Evolutionary conservation across 169 alveolate genomes (phyloP).

Genomic region (Theileria equi): DNA sequence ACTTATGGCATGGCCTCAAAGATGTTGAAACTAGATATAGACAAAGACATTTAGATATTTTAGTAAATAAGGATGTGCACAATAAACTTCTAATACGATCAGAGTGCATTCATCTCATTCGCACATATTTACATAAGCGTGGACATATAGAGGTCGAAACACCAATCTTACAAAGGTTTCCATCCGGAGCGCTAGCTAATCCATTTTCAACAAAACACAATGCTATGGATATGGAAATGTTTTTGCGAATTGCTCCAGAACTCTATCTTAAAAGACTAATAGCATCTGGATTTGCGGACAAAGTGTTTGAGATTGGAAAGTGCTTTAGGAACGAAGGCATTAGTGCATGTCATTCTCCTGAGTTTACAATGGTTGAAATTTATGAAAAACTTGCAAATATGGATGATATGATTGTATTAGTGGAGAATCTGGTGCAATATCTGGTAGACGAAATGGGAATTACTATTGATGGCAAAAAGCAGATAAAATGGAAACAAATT

Average conservation of each 20-base stretch:
- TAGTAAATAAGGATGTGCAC: slow-evolving; percentile 86
- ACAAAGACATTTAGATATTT: slow-evolving; percentile 95
- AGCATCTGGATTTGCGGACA: slow-evolving; percentile 93
- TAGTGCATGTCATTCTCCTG: slow-evolving; percentile 98
- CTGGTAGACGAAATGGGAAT: slow-evolving; percentile 78
- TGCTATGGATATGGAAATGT: slow-evolving; percentile 92
- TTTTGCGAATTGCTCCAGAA: slow-evolving; percentile 99
- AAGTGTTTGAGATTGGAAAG: slow-evolving; percentile 98
- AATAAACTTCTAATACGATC: slow-evolving; percentile 77
- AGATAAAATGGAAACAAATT: slow-evolving; percentile 63
- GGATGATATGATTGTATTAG: slow-evolving; percentile 92
- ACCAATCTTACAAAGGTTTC: slow-evolving; percentile 95
- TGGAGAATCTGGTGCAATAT: slow-evolving; percentile 93
- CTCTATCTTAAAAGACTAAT: slow-evolving; percentile 94
- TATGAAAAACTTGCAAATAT: slow-evolving; percentile 96
- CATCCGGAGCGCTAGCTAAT: slow-evolving; percentile 90
- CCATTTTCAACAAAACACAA: slow-evolving; percentile 98
- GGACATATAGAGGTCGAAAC: slow-evolving; percentile 99
- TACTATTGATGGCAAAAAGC: slow-evolving; percentile 76
- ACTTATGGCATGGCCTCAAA: slow-evolving; percentile 89
- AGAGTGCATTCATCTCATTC: slow-evolving; percentile 75
- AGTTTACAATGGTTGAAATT: slow-evolving; percentile 98
- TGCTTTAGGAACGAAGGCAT: slow-evolving; percentile 99
- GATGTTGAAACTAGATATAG: slow-evolving; percentile 92
- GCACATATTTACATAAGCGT: slow-evolving; percentile 84